Base-by-base conservation (phyloP, 805 yeast genomes). In the Candida broadrunensis region DNA sequence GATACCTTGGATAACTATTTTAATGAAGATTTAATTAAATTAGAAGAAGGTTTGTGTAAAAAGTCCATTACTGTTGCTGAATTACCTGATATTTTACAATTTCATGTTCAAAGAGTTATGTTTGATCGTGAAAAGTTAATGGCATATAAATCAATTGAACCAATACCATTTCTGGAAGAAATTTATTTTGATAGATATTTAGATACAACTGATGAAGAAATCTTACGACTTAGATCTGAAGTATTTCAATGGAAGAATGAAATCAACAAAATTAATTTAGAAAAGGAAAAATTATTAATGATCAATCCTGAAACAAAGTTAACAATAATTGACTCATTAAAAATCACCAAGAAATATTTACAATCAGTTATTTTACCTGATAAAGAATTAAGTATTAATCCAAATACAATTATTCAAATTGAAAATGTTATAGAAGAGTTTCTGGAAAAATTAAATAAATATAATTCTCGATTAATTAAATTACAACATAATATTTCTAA, bases 51-150 rank as follows among this genome's bases (percentile, higher is more conserved):
- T 2, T 71, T 74, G 19, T 91, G 85, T 4, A 80, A 81, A 49
- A 78, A 95, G 56, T 76, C 85, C 0, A 75, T 90, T 35, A 78
- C 90, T 0, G 76, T 91, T 3, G 72, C 78, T 8, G 73, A 79
- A 41, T 64, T 88, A 16, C 99, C 99, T 0, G 81, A 82, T 5
- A 77, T 93, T 37, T 61, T 93, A 36, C 99, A 93, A 58, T 78
- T 93, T 36, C 99, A 93, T 57, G 86, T 93, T 6, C 98, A 90
- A 63, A 74, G 99, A 56, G 98, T 93, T 1, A 87, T 88, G 58
- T 93, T 83, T 59, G 97, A 93, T 56, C 73, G 89, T 34, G 83
- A 72, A 40, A 64, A 76, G 12, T 73, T 82, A 37, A 75, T 83
- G 61, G 88, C 95, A 0, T 87, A 87, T 54, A 93, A 93, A 58